Percentiles rank a stretch among this genome's conserved stretches.
Conservation (phyloP, 2,329 filamentous ascomycete genomes). For the Diaporthe humulicola region DNA sequence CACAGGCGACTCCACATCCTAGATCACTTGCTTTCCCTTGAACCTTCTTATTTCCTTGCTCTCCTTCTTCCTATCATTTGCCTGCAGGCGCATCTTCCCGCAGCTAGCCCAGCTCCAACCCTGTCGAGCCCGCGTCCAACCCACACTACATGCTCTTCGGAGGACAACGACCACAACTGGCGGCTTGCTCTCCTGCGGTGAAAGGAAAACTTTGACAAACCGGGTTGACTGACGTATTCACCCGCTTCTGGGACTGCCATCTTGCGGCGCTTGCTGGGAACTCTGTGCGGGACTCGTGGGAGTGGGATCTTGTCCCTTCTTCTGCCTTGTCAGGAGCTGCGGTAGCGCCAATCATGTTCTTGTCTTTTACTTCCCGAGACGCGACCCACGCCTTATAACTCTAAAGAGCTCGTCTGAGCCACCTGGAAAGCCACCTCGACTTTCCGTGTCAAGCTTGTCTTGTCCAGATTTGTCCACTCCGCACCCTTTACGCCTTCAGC, state of each 20-base stretch:
- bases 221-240: conserved; percentile 56
- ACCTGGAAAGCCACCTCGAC: conserved; percentile 37
- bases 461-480: conserved; percentile 20
- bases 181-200: conserved; percentile 51
- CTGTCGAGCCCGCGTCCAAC: conserved; percentile 45
- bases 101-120: conserved; percentile 52
- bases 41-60: conserved; percentile 40
- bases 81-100: conserved; percentile 53
- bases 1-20: conserved; percentile 32
- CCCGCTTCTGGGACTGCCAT: conserved; percentile 42
- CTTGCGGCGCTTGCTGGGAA: conserved; percentile 31
- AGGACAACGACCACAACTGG: conserved; percentile 55
- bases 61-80: conserved; percentile 41
- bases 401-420: conserved; percentile 37
- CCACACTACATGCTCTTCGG: conserved; percentile 50
- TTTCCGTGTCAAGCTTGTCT: conserved; percentile 31
- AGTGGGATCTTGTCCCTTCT: conserved; percentile 44
- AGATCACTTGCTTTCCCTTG: conserved; percentile 38
- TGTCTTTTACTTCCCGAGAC: conserved; percentile 52
- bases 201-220: conserved; percentile 51
- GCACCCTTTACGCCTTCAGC: conserved; percentile 22
- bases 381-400: conserved; percentile 55
- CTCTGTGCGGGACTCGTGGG: conserved; percentile 43
- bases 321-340: conserved; percentile 44
- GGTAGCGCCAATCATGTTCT: conserved; percentile 60